Conservation (phyloP, 768 basidiomycete species). For the Baorangia bicolor region DNA sequence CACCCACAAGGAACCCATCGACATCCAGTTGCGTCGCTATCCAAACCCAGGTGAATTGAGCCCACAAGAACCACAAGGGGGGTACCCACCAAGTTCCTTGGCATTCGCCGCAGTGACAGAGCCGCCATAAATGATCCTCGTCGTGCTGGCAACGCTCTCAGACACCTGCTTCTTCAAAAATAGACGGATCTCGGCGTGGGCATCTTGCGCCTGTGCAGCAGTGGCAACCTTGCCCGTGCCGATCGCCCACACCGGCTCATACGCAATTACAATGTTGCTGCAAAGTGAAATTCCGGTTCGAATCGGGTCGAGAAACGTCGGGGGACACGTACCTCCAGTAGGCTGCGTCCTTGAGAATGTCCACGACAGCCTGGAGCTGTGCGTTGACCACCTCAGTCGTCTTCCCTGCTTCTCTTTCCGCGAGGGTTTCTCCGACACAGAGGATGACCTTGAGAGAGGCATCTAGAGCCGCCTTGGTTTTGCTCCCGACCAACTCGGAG, state of each 20-base stretch:
- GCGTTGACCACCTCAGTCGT: conserved; percentile 78
- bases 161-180: conserved; percentile 71
- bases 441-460: conserved; percentile 83
- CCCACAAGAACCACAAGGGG: not conserved
- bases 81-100: conserved; percentile 74
- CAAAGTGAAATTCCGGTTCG: not conserved
- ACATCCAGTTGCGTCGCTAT: conserved; percentile 77
- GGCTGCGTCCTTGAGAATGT: conserved; percentile 47
- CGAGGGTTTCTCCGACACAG: conserved; percentile 93
- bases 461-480: conserved; percentile 81
- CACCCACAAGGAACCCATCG: conserved; percentile 97
- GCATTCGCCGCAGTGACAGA: conserved; percentile 89
- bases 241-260: conserved; percentile 98
- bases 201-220: conserved; percentile 87
- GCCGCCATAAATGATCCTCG: conserved; percentile 94
- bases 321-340: conserved; percentile 75
- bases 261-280: conserved; percentile 92
- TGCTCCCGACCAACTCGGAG: conserved; percentile 77
- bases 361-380: conserved; percentile 78
- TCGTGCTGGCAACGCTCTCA: conserved; percentile 62
- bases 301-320: not conserved
- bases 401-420: conserved; percentile 76
- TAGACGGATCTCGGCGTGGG: conserved; percentile 78
- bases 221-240: conserved; percentile 97
- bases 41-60: not conserved